These are phyloP conservation scores for Cucurbita pepo DNA, from an alignment of 306 rosid genomes.

Conservation along the genomic window DNA sequence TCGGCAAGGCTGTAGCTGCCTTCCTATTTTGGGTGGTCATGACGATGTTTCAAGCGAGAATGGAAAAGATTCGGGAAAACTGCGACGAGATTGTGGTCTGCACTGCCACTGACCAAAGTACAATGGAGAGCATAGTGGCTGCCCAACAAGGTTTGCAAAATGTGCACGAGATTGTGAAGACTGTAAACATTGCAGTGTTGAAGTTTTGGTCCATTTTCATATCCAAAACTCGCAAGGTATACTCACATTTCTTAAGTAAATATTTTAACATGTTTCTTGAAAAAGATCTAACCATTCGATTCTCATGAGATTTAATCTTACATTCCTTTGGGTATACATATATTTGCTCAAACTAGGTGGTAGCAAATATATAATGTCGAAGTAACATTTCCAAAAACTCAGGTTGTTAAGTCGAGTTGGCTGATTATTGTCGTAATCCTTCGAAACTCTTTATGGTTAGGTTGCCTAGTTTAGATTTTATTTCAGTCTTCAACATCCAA, in stretches of 20 bases:
- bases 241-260: not conserved
- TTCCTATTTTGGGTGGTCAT: slow-evolving; percentile 43
- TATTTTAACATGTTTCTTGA: not conserved
- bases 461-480: not conserved
- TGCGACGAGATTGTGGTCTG: slow-evolving; percentile 54
- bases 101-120: slow-evolving; percentile 36
- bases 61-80: slow-evolving; percentile 15
- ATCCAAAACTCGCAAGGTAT: slow-evolving; percentile 76
- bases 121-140: slow-evolving; percentile 65
- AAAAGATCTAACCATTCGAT: too few species aligned
- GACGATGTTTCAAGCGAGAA: slow-evolving; percentile 49
- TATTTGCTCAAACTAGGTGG: not conserved
- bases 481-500: not conserved
- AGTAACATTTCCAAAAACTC: not conserved
- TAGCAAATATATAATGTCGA: not conserved
- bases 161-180: slow-evolving; percentile 43
- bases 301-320: not conserved
- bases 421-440: not conserved
- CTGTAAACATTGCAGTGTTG: slow-evolving; percentile 48
- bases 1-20: slow-evolving; percentile 57
- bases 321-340: not conserved
- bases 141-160: slow-evolving; percentile 68
- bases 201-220: slow-evolving; percentile 64
- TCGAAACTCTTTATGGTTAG: not conserved
- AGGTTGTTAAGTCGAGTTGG: not conserved